Evolutionary conservation across 306 rosid species (phyloP), one percentile per base, ranked within the genome.

Genomic region (Cajanus cajan): DNA sequence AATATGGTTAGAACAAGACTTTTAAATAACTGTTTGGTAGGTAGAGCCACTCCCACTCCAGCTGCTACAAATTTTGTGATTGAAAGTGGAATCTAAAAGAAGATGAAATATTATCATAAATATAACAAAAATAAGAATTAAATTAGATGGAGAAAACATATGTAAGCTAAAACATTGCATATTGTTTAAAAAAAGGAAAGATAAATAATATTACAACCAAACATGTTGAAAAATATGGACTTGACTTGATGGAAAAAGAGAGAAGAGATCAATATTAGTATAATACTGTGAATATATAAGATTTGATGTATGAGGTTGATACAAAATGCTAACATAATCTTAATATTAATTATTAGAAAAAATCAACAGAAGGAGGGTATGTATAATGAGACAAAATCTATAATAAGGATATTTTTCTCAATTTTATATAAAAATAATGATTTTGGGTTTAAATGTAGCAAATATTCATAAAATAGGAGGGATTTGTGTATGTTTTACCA

Each of bases 11-110:
- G 80, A 52, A 90, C 86, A 47, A 94, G 97, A 86, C 93, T 92
- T 86, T 80, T 88, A 72, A 92, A 85, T 59, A 94, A 88, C 63
- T 94, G 92, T 85, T 87, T 76, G 40, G 97, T 90, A 61, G 98
- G 98, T 85, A 94, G 77, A 69, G 92, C 41, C 41, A 91, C 85
- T 77, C 97, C 98, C 86, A 88, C 94, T 84, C 98, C 98, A 72
- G 39, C 86, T 66, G 97, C 97, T 75, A 95, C 75, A 83, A 77
- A 92, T 82, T 86, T 94, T 71, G 93, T 86, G 74, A 94, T 87
- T 68, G 98, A 90, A 82, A 92, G 79, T 65, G 98, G 97, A 50
- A 94, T 84, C 98, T 94, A 69, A 36, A 87, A 88, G 47, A 57
- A 41, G 71, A 74, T 33, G 80, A 57, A 61, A 62, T 52, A 45